Evolutionary conservation across 1,139 yeast genomes (phyloP), one percentile per base, ranked within the genome.

Genomic region (Protomyces pachydermus): DNA sequence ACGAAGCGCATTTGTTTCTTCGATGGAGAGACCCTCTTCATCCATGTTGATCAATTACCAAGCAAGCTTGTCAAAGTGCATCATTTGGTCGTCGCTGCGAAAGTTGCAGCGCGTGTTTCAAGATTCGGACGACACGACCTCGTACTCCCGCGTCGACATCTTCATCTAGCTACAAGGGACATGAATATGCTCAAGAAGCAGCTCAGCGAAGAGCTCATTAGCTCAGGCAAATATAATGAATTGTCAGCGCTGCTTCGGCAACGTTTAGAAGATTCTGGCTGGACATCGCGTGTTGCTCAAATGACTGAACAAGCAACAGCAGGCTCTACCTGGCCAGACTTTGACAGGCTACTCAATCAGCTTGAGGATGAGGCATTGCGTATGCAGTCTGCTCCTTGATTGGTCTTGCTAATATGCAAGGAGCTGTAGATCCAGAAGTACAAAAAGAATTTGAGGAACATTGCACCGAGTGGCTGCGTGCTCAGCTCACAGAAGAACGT

Each of bases 1-100:
- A 20, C 74, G 69, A n/a, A 70, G 65, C 54, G 64, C 68, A 67
- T 72, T 72, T 3, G 75, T 72, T 64, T 72, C 75, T 58, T 72
- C 75, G 5, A 72, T 58, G 16, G 74, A 72, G 6, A 73, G 50
- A 14, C 68, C 60, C 12, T 67, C 68, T 5, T 51, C 62, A 8
- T 56, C 60, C 65, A 42, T 42, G 3, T 6, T 25, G 16, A 12
- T 14, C 42, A n/a, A 38, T 14, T 12, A 38, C 2, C 14, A 38
- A n/a, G 42, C 42, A 12, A 14, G 6, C 42, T 37, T 37, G 39
- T 3, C 14, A 12, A 37, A 37, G 39, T 38, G 14, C 42, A 38
- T 38, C 42, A 14, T 25, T 25, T 25, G 32, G 32, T 25, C 32
- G 32, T 25, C 6, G 32, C 6, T 25, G 6, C 32, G 32, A 25